These are phyloP conservation scores for Vitis labrusca DNA, from an alignment of 164 flowering plant genomes.

Conservation along the genomic window DNA sequence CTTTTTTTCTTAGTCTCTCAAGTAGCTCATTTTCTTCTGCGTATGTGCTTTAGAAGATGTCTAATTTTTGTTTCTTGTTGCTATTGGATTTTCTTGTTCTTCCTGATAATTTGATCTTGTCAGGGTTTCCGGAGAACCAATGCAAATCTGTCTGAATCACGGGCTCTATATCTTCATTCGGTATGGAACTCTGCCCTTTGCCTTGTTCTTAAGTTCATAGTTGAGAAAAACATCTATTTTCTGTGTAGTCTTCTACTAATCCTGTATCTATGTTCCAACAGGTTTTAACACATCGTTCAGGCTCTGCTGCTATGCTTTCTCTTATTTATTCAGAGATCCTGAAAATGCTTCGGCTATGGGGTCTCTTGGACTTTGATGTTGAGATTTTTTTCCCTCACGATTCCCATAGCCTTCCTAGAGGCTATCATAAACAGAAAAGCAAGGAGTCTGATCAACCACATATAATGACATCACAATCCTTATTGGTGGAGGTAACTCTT, in stretches of 20 bases:
- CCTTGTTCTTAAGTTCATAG: slow-evolving; percentile 1
- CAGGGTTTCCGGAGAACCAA: slow-evolving; percentile 68
- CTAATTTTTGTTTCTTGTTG: not conserved
- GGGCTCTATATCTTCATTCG: slow-evolving; percentile 77
- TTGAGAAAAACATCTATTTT: not conserved
- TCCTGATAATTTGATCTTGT: slow-evolving; percentile 3
- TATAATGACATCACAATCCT: slow-evolving; percentile 58
- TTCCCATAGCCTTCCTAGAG: slow-evolving; percentile 62
- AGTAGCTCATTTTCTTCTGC: not conserved
- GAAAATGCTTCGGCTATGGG: slow-evolving; percentile 75
- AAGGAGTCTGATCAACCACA: slow-evolving; percentile 72
- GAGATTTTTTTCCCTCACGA: slow-evolving; percentile 77
- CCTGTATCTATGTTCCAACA: slow-evolving; percentile 17
- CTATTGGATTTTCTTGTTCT: not conserved
- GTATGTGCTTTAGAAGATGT: not conserved
- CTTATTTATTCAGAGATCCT: slow-evolving; percentile 75
- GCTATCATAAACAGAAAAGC: slow-evolving; percentile 69
- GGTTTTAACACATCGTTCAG: slow-evolving; percentile 86
- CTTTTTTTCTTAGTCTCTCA: not conserved
- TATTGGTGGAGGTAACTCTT: slow-evolving; percentile 59
- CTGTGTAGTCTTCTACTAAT: not conserved
- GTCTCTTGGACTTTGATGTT: slow-evolving; percentile 68
- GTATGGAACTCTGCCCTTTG: slow-evolving; percentile 29
- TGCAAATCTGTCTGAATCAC: slow-evolving; percentile 36
- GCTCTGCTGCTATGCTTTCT: slow-evolving; percentile 75